These are phyloP conservation scores for Biscogniauxia sp. DNA, from an alignment of 2,329 filamentous ascomycete genomes.

Conservation along the genomic window DNA sequence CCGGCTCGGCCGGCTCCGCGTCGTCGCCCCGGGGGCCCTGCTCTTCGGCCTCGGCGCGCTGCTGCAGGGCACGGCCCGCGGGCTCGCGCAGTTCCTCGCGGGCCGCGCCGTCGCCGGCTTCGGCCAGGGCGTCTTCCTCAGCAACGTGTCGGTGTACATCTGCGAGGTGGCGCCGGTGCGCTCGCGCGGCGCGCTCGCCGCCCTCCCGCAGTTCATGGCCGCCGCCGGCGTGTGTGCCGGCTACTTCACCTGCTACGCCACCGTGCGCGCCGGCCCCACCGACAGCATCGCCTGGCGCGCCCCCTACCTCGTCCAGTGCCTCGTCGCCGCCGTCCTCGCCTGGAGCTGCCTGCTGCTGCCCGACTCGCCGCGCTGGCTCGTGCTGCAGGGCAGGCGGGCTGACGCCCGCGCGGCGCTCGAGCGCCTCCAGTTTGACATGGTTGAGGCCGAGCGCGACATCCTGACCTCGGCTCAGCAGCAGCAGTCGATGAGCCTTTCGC, in stretches of 20 bases:
- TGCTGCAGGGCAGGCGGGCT: slow-evolving; percentile 42
- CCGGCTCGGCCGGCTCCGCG: slow-evolving; percentile 46
- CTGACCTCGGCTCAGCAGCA: slow-evolving; percentile 31
- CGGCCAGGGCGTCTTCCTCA: slow-evolving; percentile 57
- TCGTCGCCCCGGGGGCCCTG: slow-evolving; percentile 47
- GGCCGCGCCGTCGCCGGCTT: slow-evolving; percentile 56
- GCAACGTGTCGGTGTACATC: slow-evolving; percentile 58
- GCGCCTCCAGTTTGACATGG: slow-evolving; percentile 41
- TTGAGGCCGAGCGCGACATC: slow-evolving; percentile 48
- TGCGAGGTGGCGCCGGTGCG: slow-evolving; percentile 57
- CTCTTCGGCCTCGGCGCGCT: slow-evolving; percentile 52
- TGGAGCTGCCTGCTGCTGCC: slow-evolving; percentile 44
- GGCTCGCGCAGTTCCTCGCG: slow-evolving; percentile 51
- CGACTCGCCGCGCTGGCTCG: slow-evolving; percentile 58
- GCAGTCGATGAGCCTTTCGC: slow-evolving; percentile 30
- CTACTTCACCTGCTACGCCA: slow-evolving; percentile 61
- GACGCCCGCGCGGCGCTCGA: slow-evolving; percentile 45
- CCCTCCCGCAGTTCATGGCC: slow-evolving; percentile 51
- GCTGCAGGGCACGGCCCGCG: slow-evolving; percentile 47
- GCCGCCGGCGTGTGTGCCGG: slow-evolving; percentile 51
- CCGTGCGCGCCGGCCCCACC: slow-evolving; percentile 42
- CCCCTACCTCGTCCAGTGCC: slow-evolving; percentile 50
- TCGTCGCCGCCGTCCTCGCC: slow-evolving; percentile 39
- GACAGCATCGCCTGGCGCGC: slow-evolving; percentile 55
- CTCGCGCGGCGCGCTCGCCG: slow-evolving; percentile 48